Base-by-base conservation (phyloP, 495 filamentous ascomycete genomes). In the Immersiella caudata region DNA sequence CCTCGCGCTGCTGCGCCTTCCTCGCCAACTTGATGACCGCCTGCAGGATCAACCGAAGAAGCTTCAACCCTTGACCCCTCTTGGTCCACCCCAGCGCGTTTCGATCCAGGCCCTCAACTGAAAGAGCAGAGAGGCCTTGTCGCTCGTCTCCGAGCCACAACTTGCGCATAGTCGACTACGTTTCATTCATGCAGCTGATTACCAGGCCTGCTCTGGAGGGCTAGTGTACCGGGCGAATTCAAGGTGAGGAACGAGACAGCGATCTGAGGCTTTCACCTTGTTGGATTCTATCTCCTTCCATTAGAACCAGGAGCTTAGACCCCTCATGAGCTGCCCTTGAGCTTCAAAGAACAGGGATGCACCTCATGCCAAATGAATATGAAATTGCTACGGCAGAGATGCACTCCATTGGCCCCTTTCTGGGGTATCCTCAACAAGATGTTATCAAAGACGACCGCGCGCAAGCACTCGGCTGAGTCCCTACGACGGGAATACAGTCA, bases 131-230 rank as follows among this genome's bases (percentile, higher is more conserved):
- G 29, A 33, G 29, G 29, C 29, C 29, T 33, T 33, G 29, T 8
- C 29, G 49, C 49, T 55, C 6, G 9, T n/a, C 25, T 24, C 14
- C 59, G 50, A 54, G 52, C 64, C 52, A 60, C 52, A 27, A 25
- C 59, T 8, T 27, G 18, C 46, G 67, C 67, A 68, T 67, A 26
- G 64, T 68, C 29, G 52, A 59, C 22, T 52, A 57, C 29, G 69
- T 71, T 72, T 72, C 70, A 72, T 70, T 69, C 52, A 74, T 74
- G 71, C 71, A 65, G 33, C 62, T 21, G 20, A 6, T 46, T 46
- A 12, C 40, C 14, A 12, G 40, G 40, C 14, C 11, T 46, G 16
- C 18, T 60, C 58, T 60, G 11, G 9, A 36, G 22, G n/a, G n/a
- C n/a, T n/a, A n/a, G 20, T 25, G 12, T 57, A 57, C 40, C 40